phyloP scores from a whole-genome alignment of 768 basidiomycete genomes.

The Psilocybe subaeruginosa region DNA sequence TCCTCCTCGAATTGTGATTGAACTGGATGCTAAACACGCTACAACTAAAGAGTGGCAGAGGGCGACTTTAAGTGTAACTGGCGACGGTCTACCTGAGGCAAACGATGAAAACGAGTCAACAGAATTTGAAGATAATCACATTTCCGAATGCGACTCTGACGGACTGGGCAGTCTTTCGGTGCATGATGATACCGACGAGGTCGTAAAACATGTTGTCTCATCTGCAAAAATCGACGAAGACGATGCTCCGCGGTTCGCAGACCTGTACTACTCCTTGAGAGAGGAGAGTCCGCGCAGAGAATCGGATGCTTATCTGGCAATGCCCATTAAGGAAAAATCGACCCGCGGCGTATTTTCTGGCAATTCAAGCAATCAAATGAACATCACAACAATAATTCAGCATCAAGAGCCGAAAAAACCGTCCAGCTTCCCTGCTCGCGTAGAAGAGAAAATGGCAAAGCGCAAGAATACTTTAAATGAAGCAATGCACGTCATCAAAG shows the following conservation, averaged over 20 bases:
- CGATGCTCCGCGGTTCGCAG: slow-evolving; percentile 37
- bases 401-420: slow-evolving; percentile 17
- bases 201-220: slow-evolving; percentile 35
- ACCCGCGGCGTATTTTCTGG: not conserved
- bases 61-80: too few species aligned
- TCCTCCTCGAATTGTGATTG: slow-evolving; percentile 37
- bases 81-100: not conserved
- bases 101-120: not conserved
- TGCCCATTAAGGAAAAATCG: not conserved
- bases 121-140: not conserved
- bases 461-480: not conserved
- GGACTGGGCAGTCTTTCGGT: slow-evolving; percentile 25
- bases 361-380: not conserved
- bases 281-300: slow-evolving; percentile 20
- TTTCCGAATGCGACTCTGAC: slow-evolving; percentile 3
- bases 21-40: not conserved
- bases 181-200: slow-evolving; percentile 37
- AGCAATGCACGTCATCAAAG: not conserved
- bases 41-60: not conserved
- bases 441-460: slow-evolving; percentile 41
- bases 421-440: slow-evolving; percentile 45
- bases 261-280: slow-evolving; percentile 38
- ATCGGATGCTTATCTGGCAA: not conserved
- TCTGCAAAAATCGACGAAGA: slow-evolving; percentile 28
- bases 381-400: not conserved